phyloP scores from a whole-genome alignment of 2,329 filamentous ascomycete species.

The Pleochaeta shiraiana region DNA sequence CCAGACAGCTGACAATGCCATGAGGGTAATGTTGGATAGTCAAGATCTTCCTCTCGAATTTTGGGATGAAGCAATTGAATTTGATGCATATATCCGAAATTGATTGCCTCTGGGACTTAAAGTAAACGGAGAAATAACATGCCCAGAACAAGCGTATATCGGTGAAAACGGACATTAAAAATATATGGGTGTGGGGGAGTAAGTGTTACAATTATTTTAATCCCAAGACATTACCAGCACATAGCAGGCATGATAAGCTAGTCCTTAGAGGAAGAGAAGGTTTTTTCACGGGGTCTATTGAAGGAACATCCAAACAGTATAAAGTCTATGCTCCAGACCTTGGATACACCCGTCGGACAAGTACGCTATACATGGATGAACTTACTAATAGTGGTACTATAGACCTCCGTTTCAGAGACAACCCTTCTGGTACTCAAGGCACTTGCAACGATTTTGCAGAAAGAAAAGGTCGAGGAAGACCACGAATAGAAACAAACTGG shows the following conservation, averaged over 20 bases:
- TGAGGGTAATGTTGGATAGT: background rate
- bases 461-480: background rate
- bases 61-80: background rate
- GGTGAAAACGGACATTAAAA: background rate
- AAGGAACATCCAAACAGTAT: background rate
- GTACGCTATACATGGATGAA: background rate
- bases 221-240: background rate
- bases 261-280: background rate
- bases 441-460: background rate
- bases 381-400: background rate
- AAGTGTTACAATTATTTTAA: background rate
- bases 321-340: background rate
- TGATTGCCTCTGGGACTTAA: background rate
- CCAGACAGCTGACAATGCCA: background rate
- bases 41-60: background rate
- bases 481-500: background rate
- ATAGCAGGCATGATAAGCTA: slow-evolving; percentile 2
- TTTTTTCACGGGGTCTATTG: background rate
- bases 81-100: background rate
- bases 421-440: background rate
- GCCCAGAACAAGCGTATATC: background rate
- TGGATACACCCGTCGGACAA: background rate
- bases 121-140: slow-evolving; percentile 3
- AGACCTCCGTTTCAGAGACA: background rate
- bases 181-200: background rate